Base-by-base conservation (phyloP, 2,329 filamentous ascomycete genomes). In the Arthrobotrys sphaeroides region DNA sequence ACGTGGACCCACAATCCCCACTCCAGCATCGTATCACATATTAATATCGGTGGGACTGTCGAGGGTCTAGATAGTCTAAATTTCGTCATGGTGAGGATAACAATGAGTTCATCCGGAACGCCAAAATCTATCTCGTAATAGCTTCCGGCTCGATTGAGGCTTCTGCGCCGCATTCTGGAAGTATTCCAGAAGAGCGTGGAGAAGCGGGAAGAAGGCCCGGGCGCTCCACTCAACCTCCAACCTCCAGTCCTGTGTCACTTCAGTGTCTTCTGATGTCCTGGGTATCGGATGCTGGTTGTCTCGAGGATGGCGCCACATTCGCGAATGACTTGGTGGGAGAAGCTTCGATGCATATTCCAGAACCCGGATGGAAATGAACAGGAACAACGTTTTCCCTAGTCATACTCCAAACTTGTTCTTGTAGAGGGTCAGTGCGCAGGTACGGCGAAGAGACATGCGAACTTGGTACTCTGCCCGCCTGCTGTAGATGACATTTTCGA, bases 321-420 rank as follows among this genome's bases (percentile, higher is more conserved):
- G 55, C 70, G 70, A 67, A 68, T 57, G 22, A 24, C 26, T 60
- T 53, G 28, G 42, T 31, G 12, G 61, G 10, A 51, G 49, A 69
- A 75, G 31, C 38, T 75, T 75, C 72, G 72, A 75, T 68, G 47
- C 70, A 74, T 62, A 60, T 75, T 75, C 72, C 64, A 69, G 72
- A 75, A 75, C 20, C 40, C 72, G 61, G 59, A 43, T 67, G 47
- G 57, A 68, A 61, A 61, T 74, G 60, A 67, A 40, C 51, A 75
- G 72, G 72, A 75, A 75, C 72, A 75, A 75, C 64, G 72, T 75
- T 75, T 74, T 69, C 72, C 72, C 72, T 69, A 26, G 59, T 67
- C 59, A 42, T 61, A 38, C 59, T 57, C 55, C 49, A 38, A 59
- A 20, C 26, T 45, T 47, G 31, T 57, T 65, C 64, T 53, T 36